Conservation (phyloP, 495 filamentous ascomycete genomes). For the Penicillium canariense region DNA sequence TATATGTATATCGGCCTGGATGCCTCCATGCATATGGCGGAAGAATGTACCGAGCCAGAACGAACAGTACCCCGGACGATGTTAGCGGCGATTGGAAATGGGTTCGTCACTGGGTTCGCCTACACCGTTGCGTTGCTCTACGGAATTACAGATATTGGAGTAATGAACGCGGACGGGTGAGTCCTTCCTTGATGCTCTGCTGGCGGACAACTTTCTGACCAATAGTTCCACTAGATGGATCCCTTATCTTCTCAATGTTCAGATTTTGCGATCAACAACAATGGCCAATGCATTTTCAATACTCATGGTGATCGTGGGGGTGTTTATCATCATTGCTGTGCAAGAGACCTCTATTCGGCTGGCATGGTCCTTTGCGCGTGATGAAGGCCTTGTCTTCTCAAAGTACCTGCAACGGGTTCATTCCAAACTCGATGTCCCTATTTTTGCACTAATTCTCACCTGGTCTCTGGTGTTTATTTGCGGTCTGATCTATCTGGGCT, state of each 20-base stretch:
- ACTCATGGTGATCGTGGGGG: constrained; percentile 22
- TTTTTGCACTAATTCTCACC: not conserved
- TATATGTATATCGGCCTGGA: constrained; percentile 57
- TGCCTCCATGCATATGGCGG: constrained; percentile 56
- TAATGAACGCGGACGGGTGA: not conserved
- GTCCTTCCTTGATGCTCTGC: too few species aligned
- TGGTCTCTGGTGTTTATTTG: not conserved
- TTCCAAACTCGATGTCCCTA: not conserved
- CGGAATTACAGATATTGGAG: not conserved
- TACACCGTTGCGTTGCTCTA: not conserved
- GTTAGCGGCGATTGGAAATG: constrained; percentile 21
- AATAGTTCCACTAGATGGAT: not conserved
- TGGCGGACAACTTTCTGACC: too few species aligned
- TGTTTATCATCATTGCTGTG: constrained; percentile 37
- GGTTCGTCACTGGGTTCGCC: not conserved
- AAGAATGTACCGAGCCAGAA: constrained; percentile 34
- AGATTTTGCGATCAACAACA: not conserved
- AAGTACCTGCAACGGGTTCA: constrained; percentile 30
- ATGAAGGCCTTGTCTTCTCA: constrained; percentile 45
- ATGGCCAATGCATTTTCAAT: not conserved
- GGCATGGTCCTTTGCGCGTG: constrained; percentile 50
- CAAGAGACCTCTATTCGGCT: constrained; percentile 40
- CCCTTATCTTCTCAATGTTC: not conserved
- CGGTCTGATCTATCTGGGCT: not conserved
- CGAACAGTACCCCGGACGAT: constrained; percentile 32